Percentiles rank a stretch among this genome's conserved stretches.
phyloP scores from a whole-genome alignment of 495 filamentous ascomycete genomes.

The Podospora australis region DNA sequence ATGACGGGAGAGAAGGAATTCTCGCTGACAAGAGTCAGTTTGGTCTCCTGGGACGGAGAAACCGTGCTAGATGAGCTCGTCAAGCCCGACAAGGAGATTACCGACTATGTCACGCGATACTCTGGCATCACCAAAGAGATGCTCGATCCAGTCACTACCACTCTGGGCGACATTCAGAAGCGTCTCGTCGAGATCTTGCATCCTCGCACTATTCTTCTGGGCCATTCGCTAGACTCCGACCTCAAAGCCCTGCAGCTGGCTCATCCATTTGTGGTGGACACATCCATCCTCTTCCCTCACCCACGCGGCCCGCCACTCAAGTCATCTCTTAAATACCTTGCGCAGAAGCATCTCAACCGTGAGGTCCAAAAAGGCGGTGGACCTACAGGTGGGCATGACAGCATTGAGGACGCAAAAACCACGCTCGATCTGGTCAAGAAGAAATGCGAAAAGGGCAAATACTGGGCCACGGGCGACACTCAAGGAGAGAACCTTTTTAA shows the following conservation, averaged over 20 bases:
- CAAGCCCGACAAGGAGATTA: slow-evolving; percentile 77
- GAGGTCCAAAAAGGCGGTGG: slow-evolving; percentile 74
- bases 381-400: slow-evolving; percentile 66
- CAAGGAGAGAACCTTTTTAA: slow-evolving; percentile 82
- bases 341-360: slow-evolving; percentile 69
- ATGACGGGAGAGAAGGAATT: slow-evolving; percentile 65
- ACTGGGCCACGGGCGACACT: slow-evolving; percentile 70
- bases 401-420: slow-evolving; percentile 83
- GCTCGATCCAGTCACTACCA: slow-evolving; percentile 76
- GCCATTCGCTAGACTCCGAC: slow-evolving; percentile 89
- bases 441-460: slow-evolving; percentile 86
- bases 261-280: slow-evolving; percentile 91
- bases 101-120: slow-evolving; percentile 80
- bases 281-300: slow-evolving; percentile 71
- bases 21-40: slow-evolving; percentile 80
- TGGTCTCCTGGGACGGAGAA: slow-evolving; percentile 79
- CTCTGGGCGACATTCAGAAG: slow-evolving; percentile 72
- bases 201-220: slow-evolving; percentile 72
- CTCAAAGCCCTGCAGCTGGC: slow-evolving; percentile 74
- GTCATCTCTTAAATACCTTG: slow-evolving; percentile 79
- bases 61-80: slow-evolving; percentile 83
- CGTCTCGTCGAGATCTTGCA: slow-evolving; percentile 66
- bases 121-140: slow-evolving; percentile 87
- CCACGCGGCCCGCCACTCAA: slow-evolving; percentile 40
- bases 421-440: slow-evolving; percentile 88